These are phyloP conservation scores for Cordia subcordata DNA, from an alignment of 257 asterid species.

Conservation along the genomic window DNA sequence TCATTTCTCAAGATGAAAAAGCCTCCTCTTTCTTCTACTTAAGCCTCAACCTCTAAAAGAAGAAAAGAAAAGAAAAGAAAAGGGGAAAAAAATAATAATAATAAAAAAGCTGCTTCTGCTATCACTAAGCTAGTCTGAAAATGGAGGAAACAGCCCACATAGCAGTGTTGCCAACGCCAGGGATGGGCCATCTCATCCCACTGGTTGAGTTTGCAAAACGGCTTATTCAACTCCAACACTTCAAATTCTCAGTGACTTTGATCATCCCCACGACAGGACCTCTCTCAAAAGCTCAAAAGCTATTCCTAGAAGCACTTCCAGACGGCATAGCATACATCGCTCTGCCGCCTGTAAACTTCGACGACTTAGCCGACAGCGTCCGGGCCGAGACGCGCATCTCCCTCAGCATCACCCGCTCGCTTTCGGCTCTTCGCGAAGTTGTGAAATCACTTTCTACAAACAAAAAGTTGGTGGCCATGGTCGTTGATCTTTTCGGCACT, in stretches of 20 bases:
- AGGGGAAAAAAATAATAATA: too few species aligned
- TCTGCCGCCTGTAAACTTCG: slow-evolving; percentile 48
- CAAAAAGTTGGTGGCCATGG: slow-evolving; percentile 38
- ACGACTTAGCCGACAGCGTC: slow-evolving; percentile 38
- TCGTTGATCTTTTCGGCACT: slow-evolving; percentile 74
- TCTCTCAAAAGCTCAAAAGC: slow-evolving; percentile 35
- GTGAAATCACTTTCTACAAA: slow-evolving; percentile 17
- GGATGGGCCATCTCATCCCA: slow-evolving; percentile 90
- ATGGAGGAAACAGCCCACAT: slow-evolving; percentile 35
- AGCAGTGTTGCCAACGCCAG: slow-evolving; percentile 61
- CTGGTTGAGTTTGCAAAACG: slow-evolving; percentile 50
- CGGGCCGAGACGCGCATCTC: slow-evolving; percentile 53
- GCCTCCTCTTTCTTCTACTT: slow-evolving; percentile 3
- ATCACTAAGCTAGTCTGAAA: too few species aligned
- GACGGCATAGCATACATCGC: slow-evolving; percentile 26
- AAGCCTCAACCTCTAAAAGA: too few species aligned
- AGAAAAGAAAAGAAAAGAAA: too few species aligned
- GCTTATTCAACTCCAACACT: slow-evolving; percentile 32
- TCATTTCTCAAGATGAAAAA: neutral
- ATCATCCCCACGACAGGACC: slow-evolving; percentile 56
- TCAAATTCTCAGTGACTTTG: slow-evolving; percentile 43
- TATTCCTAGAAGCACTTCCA: slow-evolving; percentile 52
- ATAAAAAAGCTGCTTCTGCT: neutral
- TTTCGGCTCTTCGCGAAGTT: slow-evolving; percentile 32
- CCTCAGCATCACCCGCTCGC: slow-evolving; percentile 57